Evolutionary conservation across 2,329 filamentous ascomycete species (phyloP).

Genomic region (Sordariomycetes sp.): DNA sequence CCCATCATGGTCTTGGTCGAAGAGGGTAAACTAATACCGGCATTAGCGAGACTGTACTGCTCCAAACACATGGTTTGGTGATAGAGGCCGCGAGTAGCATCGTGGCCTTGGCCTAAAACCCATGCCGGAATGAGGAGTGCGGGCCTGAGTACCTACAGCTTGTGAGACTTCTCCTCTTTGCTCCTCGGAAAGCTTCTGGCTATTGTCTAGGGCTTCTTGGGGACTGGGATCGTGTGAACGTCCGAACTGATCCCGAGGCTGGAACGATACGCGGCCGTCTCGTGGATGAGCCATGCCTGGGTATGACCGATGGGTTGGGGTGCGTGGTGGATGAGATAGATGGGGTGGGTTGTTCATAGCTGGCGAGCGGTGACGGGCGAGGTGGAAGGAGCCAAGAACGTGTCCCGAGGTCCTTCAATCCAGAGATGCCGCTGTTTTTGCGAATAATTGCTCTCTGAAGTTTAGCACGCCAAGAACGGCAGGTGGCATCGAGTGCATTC

Average conservation of each 20-base stretch:
- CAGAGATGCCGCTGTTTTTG: neutral
- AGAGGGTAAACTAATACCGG: constrained; percentile 8
- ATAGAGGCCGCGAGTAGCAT: neutral
- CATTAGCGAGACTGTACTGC: neutral
- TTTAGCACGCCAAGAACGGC: neutral
- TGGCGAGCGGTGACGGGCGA: neutral
- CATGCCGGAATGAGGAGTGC: neutral
- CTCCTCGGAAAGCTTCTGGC: constrained; percentile 10
- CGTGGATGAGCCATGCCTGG: constrained; percentile 5
- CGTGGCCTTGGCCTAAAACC: neutral
- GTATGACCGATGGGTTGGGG: constrained; percentile 1
- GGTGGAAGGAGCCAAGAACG: neutral
- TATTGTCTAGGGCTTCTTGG: constrained; percentile 4
- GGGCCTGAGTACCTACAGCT: constrained; percentile 6
- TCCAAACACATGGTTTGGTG: neutral
- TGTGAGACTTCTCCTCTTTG: constrained; percentile 10
- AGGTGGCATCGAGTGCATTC: neutral
- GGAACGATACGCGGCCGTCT: constrained; percentile 4
- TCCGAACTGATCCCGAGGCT: constrained; percentile 1
- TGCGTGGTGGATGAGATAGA: constrained; percentile 4
- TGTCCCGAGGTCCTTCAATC: neutral
- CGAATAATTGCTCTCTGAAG: neutral
- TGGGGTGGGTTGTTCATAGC: constrained; percentile 5
- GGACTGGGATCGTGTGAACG: constrained; percentile 3
- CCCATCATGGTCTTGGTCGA: constrained; percentile 34